phyloP scores from a whole-genome alignment of 768 basidiomycete species.

The Trametes meyenii region DNA sequence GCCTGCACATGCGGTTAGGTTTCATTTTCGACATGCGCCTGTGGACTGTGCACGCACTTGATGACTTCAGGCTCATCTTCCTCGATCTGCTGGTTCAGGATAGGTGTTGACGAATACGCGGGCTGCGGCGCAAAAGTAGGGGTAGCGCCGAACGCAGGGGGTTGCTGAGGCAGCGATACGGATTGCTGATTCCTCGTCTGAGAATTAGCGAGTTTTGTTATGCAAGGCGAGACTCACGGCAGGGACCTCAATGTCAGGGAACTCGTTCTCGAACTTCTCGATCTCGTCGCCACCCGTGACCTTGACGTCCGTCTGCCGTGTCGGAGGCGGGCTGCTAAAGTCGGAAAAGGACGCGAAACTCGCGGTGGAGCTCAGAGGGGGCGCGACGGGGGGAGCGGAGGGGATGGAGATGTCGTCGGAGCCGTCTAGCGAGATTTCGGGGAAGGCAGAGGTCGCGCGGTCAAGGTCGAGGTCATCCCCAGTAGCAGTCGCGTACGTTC shows the following conservation, averaged over 20 bases:
- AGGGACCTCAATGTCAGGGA: slow-evolving; percentile 73
- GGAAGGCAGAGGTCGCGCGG: slow-evolving; percentile 79
- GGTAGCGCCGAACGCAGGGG: slow-evolving; percentile 49
- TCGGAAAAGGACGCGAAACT: slow-evolving; percentile 65
- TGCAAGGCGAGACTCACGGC: slow-evolving; percentile 34
- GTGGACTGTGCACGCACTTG: slow-evolving; percentile 53
- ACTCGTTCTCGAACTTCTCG: slow-evolving; percentile 83
- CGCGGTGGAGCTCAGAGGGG: slow-evolving; percentile 24
- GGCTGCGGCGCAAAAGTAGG: slow-evolving; percentile 77
- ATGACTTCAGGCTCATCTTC: slow-evolving; percentile 89
- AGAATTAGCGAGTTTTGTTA: background rate
- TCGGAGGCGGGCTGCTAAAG: slow-evolving; percentile 54
- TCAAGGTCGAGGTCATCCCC: slow-evolving; percentile 78
- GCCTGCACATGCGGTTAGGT: slow-evolving; percentile 43
- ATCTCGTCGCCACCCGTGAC: slow-evolving; percentile 87
- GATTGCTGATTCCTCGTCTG: slow-evolving; percentile 6
- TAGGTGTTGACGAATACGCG: slow-evolving; percentile 70
- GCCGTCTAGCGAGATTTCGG: slow-evolving; percentile 80
- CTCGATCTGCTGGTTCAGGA: slow-evolving; percentile 63
- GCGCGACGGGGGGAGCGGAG: slow-evolving; percentile 33
- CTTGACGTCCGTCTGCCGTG: slow-evolving; percentile 58
- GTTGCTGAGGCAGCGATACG: slow-evolving; percentile 20
- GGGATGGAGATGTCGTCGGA: slow-evolving; percentile 53
- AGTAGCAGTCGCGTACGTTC: slow-evolving; percentile 33
- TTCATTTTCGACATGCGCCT: background rate